Evolutionary conservation across 73 alveolate species (phyloP).

Genomic region (Stentor roeselii): DNA sequence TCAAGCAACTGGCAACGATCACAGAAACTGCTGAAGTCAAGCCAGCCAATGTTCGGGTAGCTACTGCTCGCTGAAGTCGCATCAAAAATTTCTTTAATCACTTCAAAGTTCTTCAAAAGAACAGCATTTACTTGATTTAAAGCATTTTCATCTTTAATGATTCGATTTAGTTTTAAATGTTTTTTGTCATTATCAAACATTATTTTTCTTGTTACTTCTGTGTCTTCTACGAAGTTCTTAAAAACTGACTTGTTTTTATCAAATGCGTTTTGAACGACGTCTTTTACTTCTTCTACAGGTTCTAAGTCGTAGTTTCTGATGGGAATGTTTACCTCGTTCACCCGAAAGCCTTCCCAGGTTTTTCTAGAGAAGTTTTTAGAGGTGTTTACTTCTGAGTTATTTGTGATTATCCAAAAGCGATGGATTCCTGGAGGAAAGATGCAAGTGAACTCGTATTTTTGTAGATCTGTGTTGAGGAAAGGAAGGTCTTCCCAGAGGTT

Average conservation of each 20-base stretch:
- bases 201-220: slow-evolving; percentile 39
- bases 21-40: slow-evolving; percentile 44
- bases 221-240: slow-evolving; percentile 42
- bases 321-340: not conserved
- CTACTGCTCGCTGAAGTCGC: slow-evolving; percentile 33
- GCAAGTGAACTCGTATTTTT: not conserved
- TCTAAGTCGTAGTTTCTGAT: slow-evolving; percentile 28
- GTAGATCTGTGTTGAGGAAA: not conserved
- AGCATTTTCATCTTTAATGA: slow-evolving; percentile 40
- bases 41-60: slow-evolving; percentile 52
- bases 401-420: not conserved
- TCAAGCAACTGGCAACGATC: slow-evolving; percentile 54
- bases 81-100: slow-evolving; percentile 33
- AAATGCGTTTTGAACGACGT: slow-evolving; percentile 10
- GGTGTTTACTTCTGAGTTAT: not conserved
- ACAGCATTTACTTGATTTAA: slow-evolving; percentile 31
- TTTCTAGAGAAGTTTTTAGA: not conserved
- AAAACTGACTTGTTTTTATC: slow-evolving; percentile 42
- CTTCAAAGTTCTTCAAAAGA: slow-evolving; percentile 22
- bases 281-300: not conserved
- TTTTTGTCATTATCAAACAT: slow-evolving; percentile 56
- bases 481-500: slow-evolving; percentile 1
- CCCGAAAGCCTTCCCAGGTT: not conserved
- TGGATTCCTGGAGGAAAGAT: slow-evolving; percentile 17
- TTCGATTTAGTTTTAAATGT: slow-evolving; percentile 39